These are phyloP conservation scores for Cyberlindnera subsufficiens DNA, from an alignment of 805 yeast genomes.

Conservation along the genomic window DNA sequence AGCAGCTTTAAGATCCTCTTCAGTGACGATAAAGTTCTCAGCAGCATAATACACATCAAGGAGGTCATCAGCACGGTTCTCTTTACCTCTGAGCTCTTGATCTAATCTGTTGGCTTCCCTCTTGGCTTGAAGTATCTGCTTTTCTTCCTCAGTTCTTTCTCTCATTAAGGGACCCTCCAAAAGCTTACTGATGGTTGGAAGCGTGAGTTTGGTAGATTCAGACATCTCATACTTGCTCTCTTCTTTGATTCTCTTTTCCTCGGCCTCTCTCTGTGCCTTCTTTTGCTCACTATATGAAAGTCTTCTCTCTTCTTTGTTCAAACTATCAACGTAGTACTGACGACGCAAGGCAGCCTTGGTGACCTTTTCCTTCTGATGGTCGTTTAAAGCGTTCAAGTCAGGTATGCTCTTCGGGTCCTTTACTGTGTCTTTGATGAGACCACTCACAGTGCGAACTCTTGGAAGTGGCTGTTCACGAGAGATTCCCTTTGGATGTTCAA, in stretches of 20 bases:
- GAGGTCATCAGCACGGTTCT: slow-evolving; percentile 48
- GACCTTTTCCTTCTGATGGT: slow-evolving; percentile 23
- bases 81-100: slow-evolving; percentile 45
- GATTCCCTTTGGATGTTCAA: slow-evolving; percentile 59
- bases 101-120: slow-evolving; percentile 61
- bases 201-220: slow-evolving; percentile 55
- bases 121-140: slow-evolving; percentile 47
- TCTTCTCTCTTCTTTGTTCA: slow-evolving; percentile 30
- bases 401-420: slow-evolving; percentile 34
- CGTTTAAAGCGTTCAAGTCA: slow-evolving; percentile 17
- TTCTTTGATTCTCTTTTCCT: slow-evolving; percentile 25
- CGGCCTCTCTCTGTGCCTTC: slow-evolving; percentile 22
- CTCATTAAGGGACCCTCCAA: slow-evolving; percentile 67
- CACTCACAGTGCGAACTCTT: slow-evolving; percentile 51
- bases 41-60: slow-evolving; percentile 71
- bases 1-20: slow-evolving; percentile 52
- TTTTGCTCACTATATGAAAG: slow-evolving; percentile 28
- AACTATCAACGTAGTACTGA: slow-evolving; percentile 57
- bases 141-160: slow-evolving; percentile 67
- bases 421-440: slow-evolving; percentile 50
- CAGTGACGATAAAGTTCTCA: slow-evolving; percentile 64
- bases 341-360: slow-evolving; percentile 62
- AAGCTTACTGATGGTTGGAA: slow-evolving; percentile 72
- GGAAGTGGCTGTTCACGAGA: slow-evolving; percentile 50
- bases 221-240: slow-evolving; percentile 35